Conservation (phyloP, 495 filamentous ascomycete species). For the Penicillium dipodomyicola region DNA sequence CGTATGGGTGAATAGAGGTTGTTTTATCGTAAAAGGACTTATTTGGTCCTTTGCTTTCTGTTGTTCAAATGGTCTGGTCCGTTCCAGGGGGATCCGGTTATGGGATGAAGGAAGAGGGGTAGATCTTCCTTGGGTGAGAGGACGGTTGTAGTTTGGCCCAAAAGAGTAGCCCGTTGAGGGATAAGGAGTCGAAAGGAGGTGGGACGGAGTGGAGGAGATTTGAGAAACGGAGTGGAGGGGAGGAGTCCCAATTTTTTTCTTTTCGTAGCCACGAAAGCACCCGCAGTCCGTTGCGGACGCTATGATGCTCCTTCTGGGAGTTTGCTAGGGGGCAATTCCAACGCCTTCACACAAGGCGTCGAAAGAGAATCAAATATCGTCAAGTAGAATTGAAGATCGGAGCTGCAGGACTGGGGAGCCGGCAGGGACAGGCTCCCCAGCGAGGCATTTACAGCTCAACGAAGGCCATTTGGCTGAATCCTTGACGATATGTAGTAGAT, state of each 20-base stretch:
- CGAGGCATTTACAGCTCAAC: conserved; percentile 91
- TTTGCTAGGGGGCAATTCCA: conserved; percentile 49
- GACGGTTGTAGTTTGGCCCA: conserved; percentile 1
- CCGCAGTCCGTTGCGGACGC: conserved; percentile 39
- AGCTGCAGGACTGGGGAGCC: conserved; percentile 76
- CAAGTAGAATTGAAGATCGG: conserved; percentile 71
- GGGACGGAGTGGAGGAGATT: conserved; percentile 16
- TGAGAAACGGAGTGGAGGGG: conserved; percentile 18
- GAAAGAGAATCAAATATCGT: conserved; percentile 69
- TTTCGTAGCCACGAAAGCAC: conserved; percentile 34
- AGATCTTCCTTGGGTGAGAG: conserved; percentile 1
- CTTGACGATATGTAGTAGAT: conserved; percentile 72
- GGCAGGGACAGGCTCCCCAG: conserved; percentile 64
- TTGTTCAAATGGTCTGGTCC: background rate
- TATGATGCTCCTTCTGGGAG: conserved; percentile 42
- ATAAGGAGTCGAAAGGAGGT: conserved; percentile 4
- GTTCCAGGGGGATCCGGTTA: conserved; percentile 12
- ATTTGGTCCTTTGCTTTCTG: conserved; percentile 1
- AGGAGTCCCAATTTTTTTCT: conserved; percentile 19
- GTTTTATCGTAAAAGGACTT: background rate
- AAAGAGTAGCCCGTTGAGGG: conserved; percentile 11
- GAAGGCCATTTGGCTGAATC: conserved; percentile 76
- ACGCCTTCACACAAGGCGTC: conserved; percentile 45
- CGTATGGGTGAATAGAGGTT: background rate
- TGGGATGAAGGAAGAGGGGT: conserved; percentile 4